Evolutionary conservation across 768 basidiomycete species (phyloP).

Genomic region (Agaricus sinodeliciosus): DNA sequence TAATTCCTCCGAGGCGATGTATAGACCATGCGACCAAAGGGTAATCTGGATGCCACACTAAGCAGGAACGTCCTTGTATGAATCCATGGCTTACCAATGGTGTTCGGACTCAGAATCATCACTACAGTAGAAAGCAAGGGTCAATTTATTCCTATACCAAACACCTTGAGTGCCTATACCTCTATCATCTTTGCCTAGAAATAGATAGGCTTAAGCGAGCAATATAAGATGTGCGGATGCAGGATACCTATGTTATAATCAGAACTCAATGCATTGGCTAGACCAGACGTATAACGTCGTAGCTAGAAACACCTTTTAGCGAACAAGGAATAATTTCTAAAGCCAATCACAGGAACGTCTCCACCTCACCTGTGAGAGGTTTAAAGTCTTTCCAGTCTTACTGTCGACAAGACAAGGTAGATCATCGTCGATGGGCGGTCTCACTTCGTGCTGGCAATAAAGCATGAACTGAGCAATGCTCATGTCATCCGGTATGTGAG

Average conservation of each 20-base stretch:
- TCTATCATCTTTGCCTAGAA: constrained; percentile 10
- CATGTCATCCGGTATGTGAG: constrained; percentile 46
- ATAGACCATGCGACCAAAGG: constrained; percentile 42
- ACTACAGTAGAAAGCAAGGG: constrained; percentile 24
- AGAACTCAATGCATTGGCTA: constrained; percentile 28
- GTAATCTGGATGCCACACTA: constrained; percentile 27
- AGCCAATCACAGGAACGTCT: background rate
- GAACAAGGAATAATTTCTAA: background rate
- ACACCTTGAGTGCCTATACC: constrained; percentile 12
- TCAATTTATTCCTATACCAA: background rate
- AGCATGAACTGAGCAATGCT: constrained; percentile 54
- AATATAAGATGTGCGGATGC: background rate
- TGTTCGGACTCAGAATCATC: constrained; percentile 47
- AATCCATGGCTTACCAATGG: constrained; percentile 32
- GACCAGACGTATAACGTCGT: constrained; percentile 22
- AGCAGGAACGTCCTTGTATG: background rate
- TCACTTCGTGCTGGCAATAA: constrained; percentile 37
- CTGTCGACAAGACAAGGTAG: constrained; percentile 46
- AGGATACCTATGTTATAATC: constrained; percentile 22
- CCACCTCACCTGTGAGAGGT: constrained; percentile 1
- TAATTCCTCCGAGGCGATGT: constrained; percentile 42
- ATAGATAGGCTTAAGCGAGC: background rate
- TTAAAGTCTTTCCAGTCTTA: constrained; percentile 35
- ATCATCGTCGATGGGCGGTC: constrained; percentile 26
- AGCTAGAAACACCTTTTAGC: constrained; percentile 2